Evolutionary conservation across 2,329 filamentous ascomycete species (phyloP).

Genomic region (Tricladium varicosporioides): DNA sequence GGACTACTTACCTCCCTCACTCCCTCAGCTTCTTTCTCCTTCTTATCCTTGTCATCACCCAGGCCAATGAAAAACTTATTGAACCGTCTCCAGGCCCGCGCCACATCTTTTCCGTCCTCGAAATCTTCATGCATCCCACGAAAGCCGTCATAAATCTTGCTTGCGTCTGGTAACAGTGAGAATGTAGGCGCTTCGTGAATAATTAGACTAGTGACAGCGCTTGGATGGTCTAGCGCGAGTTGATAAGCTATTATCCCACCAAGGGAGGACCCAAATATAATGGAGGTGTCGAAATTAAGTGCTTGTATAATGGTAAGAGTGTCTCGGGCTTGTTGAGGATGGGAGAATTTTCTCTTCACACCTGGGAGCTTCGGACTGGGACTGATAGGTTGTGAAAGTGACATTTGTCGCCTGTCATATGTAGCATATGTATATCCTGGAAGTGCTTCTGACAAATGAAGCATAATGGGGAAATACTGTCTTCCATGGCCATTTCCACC

Average conservation of each 20-base stretch:
- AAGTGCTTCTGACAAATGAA: constrained; percentile 22
- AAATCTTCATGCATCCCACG: background rate
- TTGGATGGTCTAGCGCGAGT: constrained; percentile 34
- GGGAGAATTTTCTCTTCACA: constrained; percentile 26
- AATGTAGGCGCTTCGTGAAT: constrained; percentile 33
- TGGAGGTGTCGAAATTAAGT: constrained; percentile 71
- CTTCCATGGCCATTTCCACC: constrained; percentile 36
- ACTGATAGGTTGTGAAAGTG: constrained; percentile 23
- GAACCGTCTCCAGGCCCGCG: no score
- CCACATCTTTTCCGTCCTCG: no score
- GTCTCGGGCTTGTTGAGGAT: constrained; percentile 34
- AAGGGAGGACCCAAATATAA: constrained; percentile 54
- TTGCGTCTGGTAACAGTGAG: constrained; percentile 29
- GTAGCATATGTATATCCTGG: constrained; percentile 32
- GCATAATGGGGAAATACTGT: constrained; percentile 34
- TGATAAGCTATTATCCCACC: constrained; percentile 34
- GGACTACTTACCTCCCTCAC: background rate
- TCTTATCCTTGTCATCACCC: no score
- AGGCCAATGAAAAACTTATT: no score
- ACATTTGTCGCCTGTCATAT: constrained; percentile 38
- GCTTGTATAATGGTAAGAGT: constrained; percentile 31
- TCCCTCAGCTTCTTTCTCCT: no score
- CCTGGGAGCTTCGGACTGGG: background rate
- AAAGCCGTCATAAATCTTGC: constrained; percentile 25
- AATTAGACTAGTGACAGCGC: constrained; percentile 32